Evolutionary conservation across 2,329 filamentous ascomycete species (phyloP).

Genomic region (Polychaeton citri): DNA sequence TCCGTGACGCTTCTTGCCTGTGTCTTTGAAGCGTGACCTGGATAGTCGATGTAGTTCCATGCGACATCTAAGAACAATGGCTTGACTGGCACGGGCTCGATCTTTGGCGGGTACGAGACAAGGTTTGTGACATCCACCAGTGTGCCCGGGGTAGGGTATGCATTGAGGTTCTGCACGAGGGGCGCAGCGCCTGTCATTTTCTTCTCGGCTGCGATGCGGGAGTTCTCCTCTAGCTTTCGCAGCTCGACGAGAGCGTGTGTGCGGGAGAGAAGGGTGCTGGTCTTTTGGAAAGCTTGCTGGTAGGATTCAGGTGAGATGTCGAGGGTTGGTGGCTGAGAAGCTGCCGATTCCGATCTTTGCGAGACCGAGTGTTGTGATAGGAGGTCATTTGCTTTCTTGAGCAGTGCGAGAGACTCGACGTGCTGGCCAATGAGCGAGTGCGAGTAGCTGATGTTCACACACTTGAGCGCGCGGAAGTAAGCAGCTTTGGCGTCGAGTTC

Average conservation of each 20-base stretch:
- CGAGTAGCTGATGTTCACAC: constrained; percentile 71
- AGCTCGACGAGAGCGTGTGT: constrained; percentile 79
- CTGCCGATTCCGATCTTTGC: constrained; percentile 27
- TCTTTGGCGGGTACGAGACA: constrained; percentile 73
- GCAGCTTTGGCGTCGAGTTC: constrained; percentile 65
- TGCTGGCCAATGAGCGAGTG: constrained; percentile 61
- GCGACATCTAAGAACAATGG: constrained; percentile 92
- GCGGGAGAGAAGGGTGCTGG: constrained; percentile 62
- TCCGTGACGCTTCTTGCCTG: constrained; percentile 7
- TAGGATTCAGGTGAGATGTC: constrained; percentile 49
- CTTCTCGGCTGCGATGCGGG: constrained; percentile 33
- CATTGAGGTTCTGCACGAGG: constrained; percentile 59
- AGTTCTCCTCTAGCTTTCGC: constrained; percentile 45
- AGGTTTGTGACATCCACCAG: constrained; percentile 62
- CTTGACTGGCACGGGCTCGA: constrained; percentile 78
- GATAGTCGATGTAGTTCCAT: constrained; percentile 96
- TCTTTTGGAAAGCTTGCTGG: constrained; percentile 44
- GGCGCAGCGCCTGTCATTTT: constrained; percentile 38
- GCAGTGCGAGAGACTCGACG: constrained; percentile 73
- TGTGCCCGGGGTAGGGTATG: constrained; percentile 53
- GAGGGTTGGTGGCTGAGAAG: constrained; percentile 49
- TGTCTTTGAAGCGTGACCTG: constrained; percentile 33
- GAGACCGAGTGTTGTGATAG: constrained; percentile 36
- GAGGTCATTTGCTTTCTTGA: constrained; percentile 56
- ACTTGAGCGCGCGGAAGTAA: constrained; percentile 87